These are phyloP conservation scores for Pestalotiopsis sp. DNA, from an alignment of 2,329 filamentous ascomycete species.

Conservation along the genomic window DNA sequence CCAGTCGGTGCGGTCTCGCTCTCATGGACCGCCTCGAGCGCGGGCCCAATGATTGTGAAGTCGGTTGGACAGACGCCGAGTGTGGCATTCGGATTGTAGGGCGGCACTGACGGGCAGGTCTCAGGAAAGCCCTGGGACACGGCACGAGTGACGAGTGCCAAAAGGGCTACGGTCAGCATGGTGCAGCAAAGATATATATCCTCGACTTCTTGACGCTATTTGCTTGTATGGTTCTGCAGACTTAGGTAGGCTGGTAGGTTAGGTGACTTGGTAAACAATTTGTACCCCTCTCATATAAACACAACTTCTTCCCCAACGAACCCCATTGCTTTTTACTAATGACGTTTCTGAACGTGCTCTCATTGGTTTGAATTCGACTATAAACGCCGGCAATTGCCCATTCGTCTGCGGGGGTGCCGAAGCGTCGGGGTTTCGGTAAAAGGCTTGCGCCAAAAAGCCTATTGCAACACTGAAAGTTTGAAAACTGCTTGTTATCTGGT, in stretches of 20 bases:
- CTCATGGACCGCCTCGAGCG: conserved; percentile 37
- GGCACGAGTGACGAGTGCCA: neutral
- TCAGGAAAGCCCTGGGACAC: conserved; percentile 1
- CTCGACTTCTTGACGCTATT: neutral
- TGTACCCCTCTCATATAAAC: neutral
- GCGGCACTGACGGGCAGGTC: neutral
- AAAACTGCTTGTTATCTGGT: no score
- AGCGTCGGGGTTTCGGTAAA: neutral
- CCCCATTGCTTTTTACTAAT: neutral
- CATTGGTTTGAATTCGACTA: neutral
- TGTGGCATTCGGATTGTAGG: neutral
- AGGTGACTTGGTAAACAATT: neutral
- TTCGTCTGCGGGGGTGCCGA: neutral
- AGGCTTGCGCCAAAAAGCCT: neutral
- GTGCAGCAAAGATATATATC: neutral
- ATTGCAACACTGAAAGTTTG: no score
- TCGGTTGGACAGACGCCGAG: conserved; percentile 19
- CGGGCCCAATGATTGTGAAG: conserved; percentile 34
- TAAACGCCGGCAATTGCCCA: neutral
- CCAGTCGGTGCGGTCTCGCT: conserved; percentile 36
- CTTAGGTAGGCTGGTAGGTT: neutral
- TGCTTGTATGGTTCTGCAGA: neutral
- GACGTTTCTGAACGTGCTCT: neutral
- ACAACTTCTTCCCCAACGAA: neutral
- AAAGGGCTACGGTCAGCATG: neutral